Evolutionary conservation across 2,329 filamentous ascomycete genomes (phyloP).

Genomic region (Claviceps sp.): DNA sequence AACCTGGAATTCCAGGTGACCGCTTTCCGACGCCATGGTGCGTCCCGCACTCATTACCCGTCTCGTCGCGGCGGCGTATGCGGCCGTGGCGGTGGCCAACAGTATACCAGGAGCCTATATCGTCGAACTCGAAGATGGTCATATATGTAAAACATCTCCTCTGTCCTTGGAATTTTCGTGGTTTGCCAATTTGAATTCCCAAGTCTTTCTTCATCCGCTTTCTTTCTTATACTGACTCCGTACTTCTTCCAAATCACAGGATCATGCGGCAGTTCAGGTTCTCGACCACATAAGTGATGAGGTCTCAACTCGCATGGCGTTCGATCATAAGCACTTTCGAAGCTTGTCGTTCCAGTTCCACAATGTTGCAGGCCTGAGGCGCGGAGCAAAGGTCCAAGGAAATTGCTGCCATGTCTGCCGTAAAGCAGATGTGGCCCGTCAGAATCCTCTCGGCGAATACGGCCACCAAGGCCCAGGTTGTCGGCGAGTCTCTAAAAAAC

Average conservation of each 20-base stretch:
- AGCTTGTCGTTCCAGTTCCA: constrained; percentile 40
- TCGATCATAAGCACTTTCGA: constrained; percentile 38
- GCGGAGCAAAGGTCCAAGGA: constrained; percentile 28
- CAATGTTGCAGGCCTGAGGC: constrained; percentile 26
- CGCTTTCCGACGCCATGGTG: constrained; percentile 3
- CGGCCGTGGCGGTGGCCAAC: constrained; percentile 16
- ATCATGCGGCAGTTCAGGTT: constrained; percentile 1
- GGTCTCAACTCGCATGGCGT: constrained; percentile 31
- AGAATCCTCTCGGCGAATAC: constrained; percentile 27
- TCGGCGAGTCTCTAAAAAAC: constrained; percentile 9
- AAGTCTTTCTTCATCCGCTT: neutral
- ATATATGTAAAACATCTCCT: constrained; percentile 19
- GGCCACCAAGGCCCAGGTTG: constrained; percentile 30
- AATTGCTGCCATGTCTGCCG: constrained; percentile 26
- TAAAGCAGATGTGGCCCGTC: constrained; percentile 39
- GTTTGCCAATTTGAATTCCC: too few species aligned
- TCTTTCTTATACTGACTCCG: too few species aligned
- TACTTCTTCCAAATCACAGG: neutral
- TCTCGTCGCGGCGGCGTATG: constrained; percentile 12
- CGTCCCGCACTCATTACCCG: constrained; percentile 6
- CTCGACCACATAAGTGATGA: constrained; percentile 4
- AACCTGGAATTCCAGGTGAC: neutral
- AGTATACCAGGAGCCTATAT: constrained; percentile 36
- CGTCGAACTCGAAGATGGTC: constrained; percentile 36
- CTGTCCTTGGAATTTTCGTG: neutral